A percentile compares a stretch with the other conserved stretches of the same genome.
Conservation (phyloP, 2,329 filamentous ascomycete species). For the Diaporthe sp. region DNA sequence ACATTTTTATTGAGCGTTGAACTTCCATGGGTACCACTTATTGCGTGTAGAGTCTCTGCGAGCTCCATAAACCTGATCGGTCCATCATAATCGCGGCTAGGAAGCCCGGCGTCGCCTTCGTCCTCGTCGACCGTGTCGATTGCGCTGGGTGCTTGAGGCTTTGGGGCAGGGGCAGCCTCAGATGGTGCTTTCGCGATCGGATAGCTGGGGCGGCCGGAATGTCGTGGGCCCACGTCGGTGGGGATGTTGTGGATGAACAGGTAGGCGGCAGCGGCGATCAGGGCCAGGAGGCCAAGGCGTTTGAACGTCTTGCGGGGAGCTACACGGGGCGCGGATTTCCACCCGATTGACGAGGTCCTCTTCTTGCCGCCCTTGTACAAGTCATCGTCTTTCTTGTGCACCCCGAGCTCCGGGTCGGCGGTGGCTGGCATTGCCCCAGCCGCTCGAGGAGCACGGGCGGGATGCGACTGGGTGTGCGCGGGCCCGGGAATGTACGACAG, state of each 20-base stretch:
- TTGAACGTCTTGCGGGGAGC: conserved; percentile 67
- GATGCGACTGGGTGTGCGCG: conserved; percentile 13
- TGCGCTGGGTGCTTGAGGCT: conserved; percentile 37
- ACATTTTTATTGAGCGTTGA: conserved; percentile 75
- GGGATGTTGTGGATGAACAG: conserved; percentile 77
- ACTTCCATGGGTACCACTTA: conserved; percentile 67
- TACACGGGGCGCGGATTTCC: conserved; percentile 51
- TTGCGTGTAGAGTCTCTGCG: conserved; percentile 72
- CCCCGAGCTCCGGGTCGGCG: conserved; percentile 67
- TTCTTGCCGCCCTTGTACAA: conserved; percentile 52
- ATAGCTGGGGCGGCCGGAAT: conserved; percentile 54
- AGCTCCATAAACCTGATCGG: conserved; percentile 78
- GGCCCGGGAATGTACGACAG: conserved; percentile 4
- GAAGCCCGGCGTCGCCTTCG: conserved; percentile 42
- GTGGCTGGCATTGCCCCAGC: conserved; percentile 58
- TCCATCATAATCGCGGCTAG: conserved; percentile 73
- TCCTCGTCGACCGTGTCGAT: conserved; percentile 33
- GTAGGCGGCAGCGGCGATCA: conserved; percentile 68
- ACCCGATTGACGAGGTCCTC: conserved; percentile 56
- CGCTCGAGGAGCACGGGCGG: conserved; percentile 14
- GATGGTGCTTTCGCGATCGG: conserved; percentile 37
- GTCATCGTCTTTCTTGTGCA: conserved; percentile 74
- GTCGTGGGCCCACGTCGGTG: conserved; percentile 55
- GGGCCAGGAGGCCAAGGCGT: conserved; percentile 63
- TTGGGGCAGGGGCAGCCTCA: conserved; percentile 21